phyloP scores from a whole-genome alignment of 1,284 basidiomycete species.

The Trametes polyzona region DNA sequence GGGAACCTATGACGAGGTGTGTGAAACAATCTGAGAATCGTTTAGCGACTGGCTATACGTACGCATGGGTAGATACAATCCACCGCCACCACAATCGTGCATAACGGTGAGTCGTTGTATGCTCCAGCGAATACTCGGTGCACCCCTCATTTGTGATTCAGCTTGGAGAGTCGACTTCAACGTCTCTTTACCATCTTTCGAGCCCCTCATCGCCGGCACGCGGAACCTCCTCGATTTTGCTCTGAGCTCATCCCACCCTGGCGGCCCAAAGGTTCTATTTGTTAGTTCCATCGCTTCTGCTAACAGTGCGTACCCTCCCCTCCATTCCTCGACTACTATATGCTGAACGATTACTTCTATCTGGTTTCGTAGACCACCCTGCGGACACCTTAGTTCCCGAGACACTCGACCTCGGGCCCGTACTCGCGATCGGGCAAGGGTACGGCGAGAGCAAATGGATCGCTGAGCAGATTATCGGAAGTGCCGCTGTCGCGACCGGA shows the following conservation, averaged over 20 bases:
- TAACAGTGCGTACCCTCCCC: constrained; percentile 15
- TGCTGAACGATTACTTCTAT: not conserved
- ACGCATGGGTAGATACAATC: constrained; percentile 11
- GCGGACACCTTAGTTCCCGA: constrained; percentile 2
- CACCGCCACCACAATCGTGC: constrained; percentile 36
- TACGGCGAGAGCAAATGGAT: constrained; percentile 31
- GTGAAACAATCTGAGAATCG: not conserved
- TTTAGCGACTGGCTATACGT: not conserved
- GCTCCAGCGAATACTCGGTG: no score
- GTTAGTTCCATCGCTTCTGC: constrained; percentile 27
- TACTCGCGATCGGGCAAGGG: constrained; percentile 16
- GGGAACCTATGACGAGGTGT: constrained; percentile 25
- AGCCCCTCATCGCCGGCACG: constrained; percentile 41
- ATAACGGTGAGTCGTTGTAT: constrained; percentile 34
- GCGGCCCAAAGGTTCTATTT: constrained; percentile 34
- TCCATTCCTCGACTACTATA: constrained; percentile 13
- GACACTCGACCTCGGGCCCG: constrained; percentile 10
- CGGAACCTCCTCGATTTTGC: constrained; percentile 47
- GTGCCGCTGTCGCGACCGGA: constrained; percentile 12
- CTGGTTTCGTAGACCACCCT: constrained; percentile 21
- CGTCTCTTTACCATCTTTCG: constrained; percentile 38
- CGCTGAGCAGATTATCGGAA: constrained; percentile 19
- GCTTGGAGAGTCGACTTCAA: constrained; percentile 52
- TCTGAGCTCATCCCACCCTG: constrained; percentile 31
- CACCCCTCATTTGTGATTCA: constrained; percentile 17